Percentiles rank a stretch among this genome's conserved stretches.
Evolutionary conservation across 2,329 filamentous ascomycete genomes (phyloP).

Genomic region (Phoma sp.): DNA sequence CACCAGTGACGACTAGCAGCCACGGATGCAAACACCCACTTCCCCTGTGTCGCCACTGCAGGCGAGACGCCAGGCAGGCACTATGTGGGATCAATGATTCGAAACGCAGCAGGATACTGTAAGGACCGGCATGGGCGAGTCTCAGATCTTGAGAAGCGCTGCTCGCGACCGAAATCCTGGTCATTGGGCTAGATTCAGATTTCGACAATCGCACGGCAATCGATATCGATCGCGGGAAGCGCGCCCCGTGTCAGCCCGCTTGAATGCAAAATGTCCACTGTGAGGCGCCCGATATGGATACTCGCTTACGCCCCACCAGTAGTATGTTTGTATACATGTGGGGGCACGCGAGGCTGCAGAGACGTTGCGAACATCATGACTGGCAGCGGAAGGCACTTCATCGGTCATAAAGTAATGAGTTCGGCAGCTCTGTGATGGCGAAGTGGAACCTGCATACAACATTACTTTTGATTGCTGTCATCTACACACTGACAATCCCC

Average conservation of each 20-base stretch:
- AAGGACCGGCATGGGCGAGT: background rate
- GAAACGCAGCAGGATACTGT: background rate
- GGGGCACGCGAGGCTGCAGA: slow-evolving; percentile 9
- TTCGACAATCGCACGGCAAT: slow-evolving; percentile 14
- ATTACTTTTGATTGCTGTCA: no score
- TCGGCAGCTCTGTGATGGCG: slow-evolving; percentile 1
- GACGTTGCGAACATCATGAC: slow-evolving; percentile 8
- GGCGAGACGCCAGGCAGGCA: background rate
- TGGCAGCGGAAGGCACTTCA: slow-evolving; percentile 6
- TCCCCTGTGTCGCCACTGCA: slow-evolving; percentile 10
- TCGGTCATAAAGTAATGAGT: slow-evolving; percentile 3
- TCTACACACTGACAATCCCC: no score
- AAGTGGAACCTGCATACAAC: background rate
- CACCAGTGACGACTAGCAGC: background rate
- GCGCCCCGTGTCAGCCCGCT: slow-evolving; percentile 1
- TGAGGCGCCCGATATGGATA: slow-evolving; percentile 5
- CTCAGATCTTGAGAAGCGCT: slow-evolving; percentile 8
- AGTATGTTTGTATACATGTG: slow-evolving; percentile 5
- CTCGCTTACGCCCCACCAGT: slow-evolving; percentile 9
- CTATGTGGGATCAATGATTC: background rate
- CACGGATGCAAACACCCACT: slow-evolving; percentile 2
- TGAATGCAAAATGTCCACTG: background rate
- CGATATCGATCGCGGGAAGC: slow-evolving; percentile 12
- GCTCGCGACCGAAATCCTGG: slow-evolving; percentile 17
- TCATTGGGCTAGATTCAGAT: slow-evolving; percentile 20